Conservation (phyloP, 192 early-diverging fungal species). For the Gorgonomyces haynaldii region DNA sequence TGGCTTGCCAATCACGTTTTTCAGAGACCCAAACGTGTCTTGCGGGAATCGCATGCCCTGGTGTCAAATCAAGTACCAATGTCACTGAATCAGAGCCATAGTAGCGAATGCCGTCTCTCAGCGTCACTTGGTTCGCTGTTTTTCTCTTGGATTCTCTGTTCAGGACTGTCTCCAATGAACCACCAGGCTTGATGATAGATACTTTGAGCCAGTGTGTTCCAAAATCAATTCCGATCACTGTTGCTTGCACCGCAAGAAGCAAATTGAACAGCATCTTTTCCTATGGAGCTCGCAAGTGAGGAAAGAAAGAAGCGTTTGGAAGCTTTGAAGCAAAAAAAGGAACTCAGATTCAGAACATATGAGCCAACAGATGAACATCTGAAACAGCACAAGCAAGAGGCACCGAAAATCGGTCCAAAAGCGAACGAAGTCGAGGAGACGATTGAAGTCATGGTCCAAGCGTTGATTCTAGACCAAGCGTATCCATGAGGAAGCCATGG, state of each 20-base stretch:
- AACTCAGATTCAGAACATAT: constrained; percentile 44
- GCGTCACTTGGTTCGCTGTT: constrained; percentile 68
- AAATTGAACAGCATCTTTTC: background rate
- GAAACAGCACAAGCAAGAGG: constrained; percentile 15
- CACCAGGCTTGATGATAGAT: constrained; percentile 80
- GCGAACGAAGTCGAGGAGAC: constrained; percentile 34
- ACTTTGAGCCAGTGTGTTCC: constrained; percentile 98
- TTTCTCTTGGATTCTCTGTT: constrained; percentile 95
- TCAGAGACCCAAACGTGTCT: constrained; percentile 69
- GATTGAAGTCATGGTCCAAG: constrained; percentile 38
- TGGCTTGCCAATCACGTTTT: constrained; percentile 67
- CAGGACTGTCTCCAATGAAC: constrained; percentile 84
- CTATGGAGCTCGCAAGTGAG: background rate
- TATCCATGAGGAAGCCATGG: constrained; percentile 32
- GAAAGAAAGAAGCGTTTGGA: constrained; percentile 5
- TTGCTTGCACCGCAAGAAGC: constrained; percentile 5
- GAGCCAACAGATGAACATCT: constrained; percentile 33
- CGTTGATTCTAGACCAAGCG: too few relatives aligned
- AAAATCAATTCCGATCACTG: constrained; percentile 92
- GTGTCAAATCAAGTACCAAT: constrained; percentile 30
- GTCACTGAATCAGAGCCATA: constrained; percentile 81
- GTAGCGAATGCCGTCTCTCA: constrained; percentile 66
- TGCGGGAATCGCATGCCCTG: constrained; percentile 75
- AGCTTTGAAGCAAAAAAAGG: constrained; percentile 1
- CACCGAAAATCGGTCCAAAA: constrained; percentile 29